Conservation (phyloP, 2,329 filamentous ascomycete genomes). For the Ceratocystis eucalypticola region DNA sequence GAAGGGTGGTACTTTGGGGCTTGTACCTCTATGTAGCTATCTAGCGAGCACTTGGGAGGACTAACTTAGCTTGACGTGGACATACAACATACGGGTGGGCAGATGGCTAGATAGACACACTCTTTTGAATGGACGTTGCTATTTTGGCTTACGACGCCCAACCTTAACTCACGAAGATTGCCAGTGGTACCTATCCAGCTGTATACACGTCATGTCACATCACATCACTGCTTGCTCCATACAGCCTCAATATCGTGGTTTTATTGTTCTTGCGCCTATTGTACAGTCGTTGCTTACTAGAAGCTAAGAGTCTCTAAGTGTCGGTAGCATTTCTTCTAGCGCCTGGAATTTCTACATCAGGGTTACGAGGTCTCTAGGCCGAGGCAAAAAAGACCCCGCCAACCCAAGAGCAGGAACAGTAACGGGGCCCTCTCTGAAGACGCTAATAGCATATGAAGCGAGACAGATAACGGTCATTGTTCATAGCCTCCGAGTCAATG, state of each 20-base stretch:
- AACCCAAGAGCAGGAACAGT: not conserved
- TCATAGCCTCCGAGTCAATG: not conserved
- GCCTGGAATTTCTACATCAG: not conserved
- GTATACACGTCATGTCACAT: not conserved
- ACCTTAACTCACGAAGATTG: not conserved
- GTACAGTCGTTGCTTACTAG: slow-evolving; percentile 9
- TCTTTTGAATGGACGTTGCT: not conserved
- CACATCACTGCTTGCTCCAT: not conserved
- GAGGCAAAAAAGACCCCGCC: not conserved
- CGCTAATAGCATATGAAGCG: not conserved
- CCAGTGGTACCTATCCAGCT: too few relatives aligned
- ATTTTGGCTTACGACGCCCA: not conserved
- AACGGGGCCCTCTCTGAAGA: not conserved
- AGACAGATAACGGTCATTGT: not conserved
- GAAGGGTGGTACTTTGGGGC: too few relatives aligned
- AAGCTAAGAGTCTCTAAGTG: not conserved
- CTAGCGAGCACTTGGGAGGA: too few relatives aligned
- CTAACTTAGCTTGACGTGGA: too few relatives aligned
- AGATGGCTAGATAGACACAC: too few relatives aligned
- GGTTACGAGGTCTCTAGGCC: not conserved
- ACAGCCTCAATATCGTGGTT: not conserved
- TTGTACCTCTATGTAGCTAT: too few relatives aligned
- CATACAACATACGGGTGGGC: too few relatives aligned
- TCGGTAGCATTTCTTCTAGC: not conserved
- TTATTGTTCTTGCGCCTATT: slow-evolving; percentile 14